Base-by-base conservation (phyloP, 805 yeast species). In the Wickerhamiella kazuoi region DNA sequence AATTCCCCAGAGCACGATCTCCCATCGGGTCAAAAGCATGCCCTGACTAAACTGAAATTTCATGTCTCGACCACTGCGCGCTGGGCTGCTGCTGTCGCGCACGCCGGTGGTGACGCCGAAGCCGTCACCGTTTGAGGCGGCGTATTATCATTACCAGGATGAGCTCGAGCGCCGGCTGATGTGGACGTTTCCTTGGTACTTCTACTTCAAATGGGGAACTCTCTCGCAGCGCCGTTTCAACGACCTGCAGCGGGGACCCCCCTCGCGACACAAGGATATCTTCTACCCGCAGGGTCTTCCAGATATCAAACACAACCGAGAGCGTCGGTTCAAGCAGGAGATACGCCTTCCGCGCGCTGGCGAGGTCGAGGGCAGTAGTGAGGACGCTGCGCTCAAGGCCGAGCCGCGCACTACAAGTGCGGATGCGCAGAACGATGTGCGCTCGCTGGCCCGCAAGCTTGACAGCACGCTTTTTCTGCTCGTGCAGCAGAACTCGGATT, bases 111-210 rank as follows among this genome's bases (percentile, higher is more conserved):
- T 90, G 35, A 81, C 94, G 2, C 77, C 80, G 9, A 87, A 80
- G 44, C 62, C 76, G 39, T 65, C 77, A 8, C 71, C 65, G 41
- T 78, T 87, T 49, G 95, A 83, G 50, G 53, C 64, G 43, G 74
- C 74, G 38, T 90, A 77, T 59, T 81, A 79, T 55, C 64, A 73
- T 39, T 90, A 90, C 57, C 94, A 86, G 59, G 71, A 74, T 38
- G 93, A 81, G 56, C 67, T 90, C 40, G 86, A 84, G 65, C 76
- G 76, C 53, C 71, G 97, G 51, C 67, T 90, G 48, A 84, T 86
- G 94, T 84, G 95, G 94, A 84, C 97, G 0, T 90, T 90, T 59
- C 97, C 98, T 4, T 75, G 78, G 50, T 83, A 83, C 71, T 86
- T 74, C 55, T 90, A 86, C 62, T 90, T 76, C 64, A 81, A 79